Evolutionary conservation across 2,329 filamentous ascomycete species (phyloP), one percentile per base, ranked within the genome.

Genomic region (Plectosphaerella plurivora): DNA sequence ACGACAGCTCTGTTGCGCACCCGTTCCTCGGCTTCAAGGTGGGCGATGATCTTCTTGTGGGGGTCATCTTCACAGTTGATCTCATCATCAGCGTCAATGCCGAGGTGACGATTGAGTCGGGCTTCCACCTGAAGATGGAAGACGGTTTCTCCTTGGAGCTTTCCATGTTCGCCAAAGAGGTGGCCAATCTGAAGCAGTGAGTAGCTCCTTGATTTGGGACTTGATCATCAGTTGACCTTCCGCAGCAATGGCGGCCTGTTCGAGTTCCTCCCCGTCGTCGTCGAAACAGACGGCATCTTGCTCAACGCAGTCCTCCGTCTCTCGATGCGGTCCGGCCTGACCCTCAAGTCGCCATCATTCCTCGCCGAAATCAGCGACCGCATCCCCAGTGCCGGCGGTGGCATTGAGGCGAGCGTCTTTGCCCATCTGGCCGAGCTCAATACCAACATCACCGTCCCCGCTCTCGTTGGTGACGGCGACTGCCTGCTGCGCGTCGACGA

Each of bases 251-350:
- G 78, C 6, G 80, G 75, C 1, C 62, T 71, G 14, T 83, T 82
- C 53, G 79, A 83, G 53, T 82, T 84, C 54, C 70, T 84, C 1
- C 81, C 81, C 0, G 75, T 84, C 2, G 76, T 68, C 0, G 63
- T 83, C 22, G 61, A 72, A 51, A 72, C 67, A 35, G 71, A 70
- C 4, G 57, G 59, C 11, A 70, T 70, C 1, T 59, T 73, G 0
- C 63, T 83, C 10, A 72, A 68, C 1, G 79, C 76, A 0, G 62
- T 73, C 11, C 28, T 33, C 9, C 28, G 28, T 9, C 28, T 33
- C 28, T 33, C 28, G 8, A 33, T 33, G 28, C 28, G 28, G 8
- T 33, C 28, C 4, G 28, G 28, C 28, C 28, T 33, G 8, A 33
- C 28, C 8, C 28, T 33, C 2, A 33, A 33, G 28, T 10, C 28